Base-by-base conservation (phyloP, 108 stramenopile genomes). In the Phaeodactylum tricornutum region DNA sequence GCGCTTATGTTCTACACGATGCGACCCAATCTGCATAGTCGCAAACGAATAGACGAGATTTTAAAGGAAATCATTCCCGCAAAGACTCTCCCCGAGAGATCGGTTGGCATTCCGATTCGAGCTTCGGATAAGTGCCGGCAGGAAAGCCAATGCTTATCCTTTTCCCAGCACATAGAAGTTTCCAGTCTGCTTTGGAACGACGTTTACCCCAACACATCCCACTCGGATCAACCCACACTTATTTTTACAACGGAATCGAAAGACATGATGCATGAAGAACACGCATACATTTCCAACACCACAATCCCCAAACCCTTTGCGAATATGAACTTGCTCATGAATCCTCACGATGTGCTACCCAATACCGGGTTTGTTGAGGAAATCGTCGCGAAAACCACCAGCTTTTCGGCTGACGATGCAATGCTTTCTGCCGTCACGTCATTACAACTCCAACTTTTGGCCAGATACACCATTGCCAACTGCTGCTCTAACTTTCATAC, bases 121-220 rank as follows among this genome's bases (percentile, higher is more conserved):
- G 67, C 57, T 11, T 68, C 72, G 11, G 72, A 74, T 46, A 74
- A 74, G 54, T 74, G 72, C 32, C 14, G 40, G 3, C 27, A 9
- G 15, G 72, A 74, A 48, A 67, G 66, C 31, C 67, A 74, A 53
- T 68, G 72, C 38, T 39, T 67, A 21, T 20, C 42, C 12, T 74
- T 74, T 46, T 30, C 47, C 5, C 48, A 56, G 33, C 61, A 73
- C 53, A 67, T 73, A 61, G 46, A 54, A 25, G 27, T 60, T 21
- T 53, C 59, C 43, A 42, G 26, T 4, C 39, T 29, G 19, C 37
- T 55, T 1, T 72, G 65, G 65, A 17, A 11, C 41, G 41, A 43
- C 8, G 11, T n/a, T 43, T 15, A 43, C 17, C 17, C 41, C 11
- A 49, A 36, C 48, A 49, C 25, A 3, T 29, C 25, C 6, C 17